Evolutionary conservation across 2,329 filamentous ascomycete genomes (phyloP).

Genomic region (Chalaropsis thielavioides): DNA sequence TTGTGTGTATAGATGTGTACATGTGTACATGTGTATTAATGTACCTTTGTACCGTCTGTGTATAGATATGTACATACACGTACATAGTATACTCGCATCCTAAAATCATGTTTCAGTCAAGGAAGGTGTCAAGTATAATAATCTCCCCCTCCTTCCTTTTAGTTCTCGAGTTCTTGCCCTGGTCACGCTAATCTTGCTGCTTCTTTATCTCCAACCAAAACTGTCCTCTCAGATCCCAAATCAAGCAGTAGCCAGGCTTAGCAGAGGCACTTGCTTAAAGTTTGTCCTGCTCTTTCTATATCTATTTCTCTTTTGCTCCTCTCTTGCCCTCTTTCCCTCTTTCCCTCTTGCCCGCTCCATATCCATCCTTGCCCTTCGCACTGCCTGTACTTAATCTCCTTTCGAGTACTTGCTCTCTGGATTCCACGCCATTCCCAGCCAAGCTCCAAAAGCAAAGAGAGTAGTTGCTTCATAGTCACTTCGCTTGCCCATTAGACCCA

Average conservation of each 20-base stretch:
- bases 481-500: constrained; percentile 2
- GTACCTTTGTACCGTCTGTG: background rate
- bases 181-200: background rate
- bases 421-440: background rate
- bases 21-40: no score
- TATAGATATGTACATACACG: background rate
- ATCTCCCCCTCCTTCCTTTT: background rate
- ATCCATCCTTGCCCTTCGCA: background rate
- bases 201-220: background rate
- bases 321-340: background rate
- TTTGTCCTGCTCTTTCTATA: background rate
- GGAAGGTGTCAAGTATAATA: constrained; percentile 1
- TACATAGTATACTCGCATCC: background rate
- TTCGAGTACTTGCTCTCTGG: background rate
- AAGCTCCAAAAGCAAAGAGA: background rate
- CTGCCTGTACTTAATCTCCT: background rate
- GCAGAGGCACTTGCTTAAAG: background rate
- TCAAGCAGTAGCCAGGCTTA: no score
- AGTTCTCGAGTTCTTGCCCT: background rate
- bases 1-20: no score
- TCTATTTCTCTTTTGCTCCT: background rate
- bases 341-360: background rate
- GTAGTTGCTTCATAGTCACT: background rate
- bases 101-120: background rate
- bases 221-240: background rate